A percentile compares a stretch with the other conserved stretches of the same genome.
Conservation (phyloP, 495 filamentous ascomycete genomes). For the Hypoxylon crocopeplum region DNA sequence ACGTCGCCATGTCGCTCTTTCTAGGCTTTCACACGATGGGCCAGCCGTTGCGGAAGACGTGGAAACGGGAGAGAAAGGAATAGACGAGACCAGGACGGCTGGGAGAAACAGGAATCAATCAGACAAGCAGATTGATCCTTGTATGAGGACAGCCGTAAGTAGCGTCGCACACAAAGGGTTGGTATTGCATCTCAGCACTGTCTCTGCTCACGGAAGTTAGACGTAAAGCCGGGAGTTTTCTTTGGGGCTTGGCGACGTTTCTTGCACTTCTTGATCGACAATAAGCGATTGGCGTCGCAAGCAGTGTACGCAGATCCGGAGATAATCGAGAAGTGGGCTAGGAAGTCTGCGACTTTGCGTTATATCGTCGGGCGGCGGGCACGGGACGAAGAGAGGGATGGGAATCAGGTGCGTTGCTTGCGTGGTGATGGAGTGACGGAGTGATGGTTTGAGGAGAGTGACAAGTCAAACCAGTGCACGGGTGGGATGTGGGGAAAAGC, state of each 20-base stretch:
- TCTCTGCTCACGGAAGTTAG: constrained; percentile 6
- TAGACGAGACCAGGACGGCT: constrained; percentile 14
- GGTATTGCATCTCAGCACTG: constrained; percentile 39
- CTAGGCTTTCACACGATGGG: constrained; percentile 31
- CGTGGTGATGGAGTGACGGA: background rate
- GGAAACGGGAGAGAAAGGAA: constrained; percentile 18
- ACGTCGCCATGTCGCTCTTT: constrained; percentile 47
- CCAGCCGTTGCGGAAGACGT: constrained; percentile 35
- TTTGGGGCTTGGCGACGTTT: constrained; percentile 31
- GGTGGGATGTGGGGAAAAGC: constrained; percentile 37
- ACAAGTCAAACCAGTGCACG: constrained; percentile 10
- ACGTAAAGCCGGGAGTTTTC: constrained; percentile 18
- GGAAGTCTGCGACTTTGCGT: background rate
- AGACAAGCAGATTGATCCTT: constrained; percentile 15
- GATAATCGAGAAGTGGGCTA: constrained; percentile 2
- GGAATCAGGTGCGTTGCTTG: constrained; percentile 6
- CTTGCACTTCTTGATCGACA: constrained; percentile 34
- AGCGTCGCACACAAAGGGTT: constrained; percentile 22
- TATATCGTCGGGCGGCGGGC: constrained; percentile 1
- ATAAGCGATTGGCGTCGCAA: constrained; percentile 25
- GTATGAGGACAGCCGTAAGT: constrained; percentile 30
- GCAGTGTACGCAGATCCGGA: constrained; percentile 14
- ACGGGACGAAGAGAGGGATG: background rate
- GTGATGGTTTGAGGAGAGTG: constrained; percentile 11
- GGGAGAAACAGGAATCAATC: constrained; percentile 9